phyloP scores from a whole-genome alignment of 768 basidiomycete genomes.

The Antrodiella citrinella region DNA sequence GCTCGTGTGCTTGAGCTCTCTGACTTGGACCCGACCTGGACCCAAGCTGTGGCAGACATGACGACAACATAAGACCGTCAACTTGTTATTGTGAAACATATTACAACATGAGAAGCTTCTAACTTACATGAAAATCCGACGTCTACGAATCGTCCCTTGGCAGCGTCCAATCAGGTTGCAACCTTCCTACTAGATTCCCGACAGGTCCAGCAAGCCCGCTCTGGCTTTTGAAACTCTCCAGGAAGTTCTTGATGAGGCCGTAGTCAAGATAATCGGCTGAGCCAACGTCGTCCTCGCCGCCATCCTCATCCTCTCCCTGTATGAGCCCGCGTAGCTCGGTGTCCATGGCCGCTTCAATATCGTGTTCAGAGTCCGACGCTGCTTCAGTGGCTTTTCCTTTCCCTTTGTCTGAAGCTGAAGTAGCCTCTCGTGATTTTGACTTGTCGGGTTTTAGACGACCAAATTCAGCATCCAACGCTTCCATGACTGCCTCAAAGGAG shows the following conservation, averaged over 20 bases:
- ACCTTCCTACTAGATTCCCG: constrained; percentile 76
- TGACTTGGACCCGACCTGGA: too few species aligned
- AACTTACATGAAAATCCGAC: too few species aligned
- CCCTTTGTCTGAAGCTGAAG: constrained; percentile 25
- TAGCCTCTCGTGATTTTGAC: constrained; percentile 10
- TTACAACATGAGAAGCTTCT: too few species aligned
- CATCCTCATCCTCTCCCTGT: constrained; percentile 29
- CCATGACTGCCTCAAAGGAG: constrained; percentile 95
- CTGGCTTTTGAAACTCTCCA: constrained; percentile 94
- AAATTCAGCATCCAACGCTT: constrained; percentile 87
- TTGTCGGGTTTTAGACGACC: constrained; percentile 30
- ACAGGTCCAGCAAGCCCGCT: constrained; percentile 87
- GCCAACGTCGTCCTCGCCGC: constrained; percentile 43
- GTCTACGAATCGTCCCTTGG: constrained; percentile 52
- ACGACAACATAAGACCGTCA: too few species aligned
- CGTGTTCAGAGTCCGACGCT: constrained; percentile 27
- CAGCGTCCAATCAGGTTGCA: constrained; percentile 67
- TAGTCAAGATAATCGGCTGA: constrained; percentile 61
- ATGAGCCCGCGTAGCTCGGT: constrained; percentile 51
- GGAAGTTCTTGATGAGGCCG: constrained; percentile 90
- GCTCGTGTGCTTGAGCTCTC: too few species aligned
- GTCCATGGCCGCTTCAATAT: constrained; percentile 84
- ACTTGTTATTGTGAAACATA: too few species aligned
- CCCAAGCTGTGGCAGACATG: too few species aligned
- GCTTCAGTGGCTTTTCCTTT: constrained; percentile 41